Conservation (phyloP, 169 alveolate species). For the Amoebophrya sp. region DNA sequence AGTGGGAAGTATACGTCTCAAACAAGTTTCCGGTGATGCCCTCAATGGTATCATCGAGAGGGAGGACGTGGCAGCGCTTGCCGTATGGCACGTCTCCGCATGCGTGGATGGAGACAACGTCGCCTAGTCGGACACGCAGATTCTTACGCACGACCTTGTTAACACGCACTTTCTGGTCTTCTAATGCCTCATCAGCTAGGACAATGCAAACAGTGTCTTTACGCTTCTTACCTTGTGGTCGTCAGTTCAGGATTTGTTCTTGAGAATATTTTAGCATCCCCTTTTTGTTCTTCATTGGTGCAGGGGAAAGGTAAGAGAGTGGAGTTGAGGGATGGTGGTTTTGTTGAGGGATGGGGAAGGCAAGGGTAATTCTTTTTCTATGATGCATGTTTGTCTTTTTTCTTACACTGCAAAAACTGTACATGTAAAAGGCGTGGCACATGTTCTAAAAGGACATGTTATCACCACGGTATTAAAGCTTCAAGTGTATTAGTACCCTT, state of each 20-base stretch:
- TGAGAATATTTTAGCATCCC: no score
- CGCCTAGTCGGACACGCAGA: conserved; percentile 95
- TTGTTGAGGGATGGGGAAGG: no score
- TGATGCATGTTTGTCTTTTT: no score
- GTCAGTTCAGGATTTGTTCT: background rate
- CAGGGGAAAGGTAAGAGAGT: no score
- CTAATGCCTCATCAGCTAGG: conserved; percentile 90
- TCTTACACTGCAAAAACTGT: no score
- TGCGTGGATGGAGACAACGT: conserved; percentile 87
- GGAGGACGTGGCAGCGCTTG: conserved; percentile 94
- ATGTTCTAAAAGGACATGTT: no score
- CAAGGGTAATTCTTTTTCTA: no score
- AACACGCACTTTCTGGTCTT: conserved; percentile 91
- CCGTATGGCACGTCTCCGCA: conserved; percentile 97
- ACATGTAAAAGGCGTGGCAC: no score
- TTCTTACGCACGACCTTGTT: conserved; percentile 95
- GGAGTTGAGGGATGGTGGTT: no score
- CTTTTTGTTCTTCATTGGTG: no score
- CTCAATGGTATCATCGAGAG: conserved; percentile 98
- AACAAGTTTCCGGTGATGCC: conserved; percentile 97
- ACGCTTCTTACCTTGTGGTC: conserved; percentile 76
- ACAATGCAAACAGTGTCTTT: conserved; percentile 97
- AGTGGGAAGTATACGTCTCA: conserved; percentile 65
- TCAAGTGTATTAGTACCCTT: conserved; percentile 70
- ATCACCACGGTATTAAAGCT: background rate